Evolutionary conservation across 1,139 yeast genomes (phyloP).

Genomic region (Diutina catenulata): DNA sequence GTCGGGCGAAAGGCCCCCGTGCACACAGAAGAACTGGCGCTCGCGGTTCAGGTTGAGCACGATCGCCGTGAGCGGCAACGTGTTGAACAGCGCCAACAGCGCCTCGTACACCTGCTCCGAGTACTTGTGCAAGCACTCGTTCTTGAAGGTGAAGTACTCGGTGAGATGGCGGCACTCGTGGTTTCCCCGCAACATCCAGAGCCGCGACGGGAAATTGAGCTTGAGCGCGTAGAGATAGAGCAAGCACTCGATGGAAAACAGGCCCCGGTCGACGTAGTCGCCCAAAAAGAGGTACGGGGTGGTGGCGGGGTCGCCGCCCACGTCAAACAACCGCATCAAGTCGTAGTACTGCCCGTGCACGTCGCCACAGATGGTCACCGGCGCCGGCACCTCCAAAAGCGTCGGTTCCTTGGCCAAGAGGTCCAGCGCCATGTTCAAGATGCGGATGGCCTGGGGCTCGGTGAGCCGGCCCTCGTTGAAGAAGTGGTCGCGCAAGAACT

Average conservation of each 20-base stretch:
- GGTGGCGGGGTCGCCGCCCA: constrained; percentile 76
- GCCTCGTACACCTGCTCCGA: constrained; percentile 56
- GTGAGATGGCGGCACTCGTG: constrained; percentile 94
- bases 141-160: constrained; percentile 85
- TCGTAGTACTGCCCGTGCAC: constrained; percentile 94
- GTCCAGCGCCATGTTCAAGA: constrained; percentile 57
- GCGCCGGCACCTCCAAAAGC: constrained; percentile 73
- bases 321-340: constrained; percentile 82
- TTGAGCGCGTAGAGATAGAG: constrained; percentile 73
- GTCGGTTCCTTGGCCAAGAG: constrained; percentile 68
- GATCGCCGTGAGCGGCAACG: constrained; percentile 85
- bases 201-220: constrained; percentile 61
- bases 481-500: constrained; percentile 64
- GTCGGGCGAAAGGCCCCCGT: constrained; percentile 94
- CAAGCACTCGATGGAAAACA: constrained; percentile 82
- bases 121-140: constrained; percentile 86
- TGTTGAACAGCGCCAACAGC: constrained; percentile 70
- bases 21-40: constrained; percentile 90
- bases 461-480: constrained; percentile 69
- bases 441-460: constrained; percentile 60
- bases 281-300: constrained; percentile 83
- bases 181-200: constrained; percentile 85
- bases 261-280: constrained; percentile 94
- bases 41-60: constrained; percentile 39
- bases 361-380: constrained; percentile 95